Evolutionary conservation across 2,329 filamentous ascomycete genomes (phyloP).

Genomic region (Aphanoascus verrucosus): DNA sequence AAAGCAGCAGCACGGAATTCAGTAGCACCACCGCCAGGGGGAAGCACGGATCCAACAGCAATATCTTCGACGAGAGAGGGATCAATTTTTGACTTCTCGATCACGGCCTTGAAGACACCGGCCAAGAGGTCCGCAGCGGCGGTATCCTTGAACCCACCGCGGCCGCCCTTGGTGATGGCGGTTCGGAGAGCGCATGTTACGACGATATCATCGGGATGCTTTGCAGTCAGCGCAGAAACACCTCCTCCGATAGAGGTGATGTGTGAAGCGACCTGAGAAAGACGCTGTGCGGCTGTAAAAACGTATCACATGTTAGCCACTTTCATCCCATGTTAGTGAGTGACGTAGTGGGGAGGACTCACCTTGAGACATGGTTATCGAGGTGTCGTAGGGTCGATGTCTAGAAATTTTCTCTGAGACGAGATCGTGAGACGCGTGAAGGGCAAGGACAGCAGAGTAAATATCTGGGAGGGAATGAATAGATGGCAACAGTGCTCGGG

Average conservation of each 20-base stretch:
- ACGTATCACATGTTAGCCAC: constrained; percentile 18
- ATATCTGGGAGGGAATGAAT: background rate
- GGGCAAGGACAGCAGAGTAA: background rate
- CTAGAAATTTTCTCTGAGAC: background rate
- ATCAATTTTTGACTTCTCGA: constrained; percentile 80
- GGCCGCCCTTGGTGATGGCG: constrained; percentile 83
- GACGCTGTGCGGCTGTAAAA: constrained; percentile 45
- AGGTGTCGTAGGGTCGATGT: background rate
- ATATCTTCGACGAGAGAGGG: constrained; percentile 83
- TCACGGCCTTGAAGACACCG: constrained; percentile 68
- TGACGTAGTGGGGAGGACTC: constrained; percentile 18
- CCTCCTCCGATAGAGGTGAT: constrained; percentile 35
- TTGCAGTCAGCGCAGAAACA: constrained; percentile 28
- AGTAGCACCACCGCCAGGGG: constrained; percentile 87
- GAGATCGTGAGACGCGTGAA: background rate
- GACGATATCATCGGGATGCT: constrained; percentile 62
- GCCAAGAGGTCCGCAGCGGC: constrained; percentile 73
- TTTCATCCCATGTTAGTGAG: background rate
- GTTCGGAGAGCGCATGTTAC: constrained; percentile 87
- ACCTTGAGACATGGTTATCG: constrained; percentile 35
- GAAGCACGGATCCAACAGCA: constrained; percentile 78
- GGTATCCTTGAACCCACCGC: constrained; percentile 93
- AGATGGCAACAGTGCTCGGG: background rate
- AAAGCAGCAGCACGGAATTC: constrained; percentile 90
- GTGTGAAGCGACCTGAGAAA: constrained; percentile 50